Conservation (phyloP, 2,329 filamentous ascomycete genomes). For the Orbilia blumenaviensis region DNA sequence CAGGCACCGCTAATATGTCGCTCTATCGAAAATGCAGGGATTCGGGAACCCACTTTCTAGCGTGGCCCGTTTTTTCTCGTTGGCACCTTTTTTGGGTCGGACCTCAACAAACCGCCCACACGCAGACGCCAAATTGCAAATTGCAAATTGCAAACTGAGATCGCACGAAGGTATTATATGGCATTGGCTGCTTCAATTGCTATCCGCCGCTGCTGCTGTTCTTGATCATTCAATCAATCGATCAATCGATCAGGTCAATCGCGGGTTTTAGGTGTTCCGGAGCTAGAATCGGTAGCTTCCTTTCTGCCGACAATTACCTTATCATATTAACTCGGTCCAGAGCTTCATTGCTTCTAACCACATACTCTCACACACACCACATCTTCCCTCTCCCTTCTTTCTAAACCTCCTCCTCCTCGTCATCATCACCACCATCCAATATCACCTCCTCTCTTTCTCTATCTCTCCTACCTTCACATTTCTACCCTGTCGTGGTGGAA, state of each 20-base stretch:
- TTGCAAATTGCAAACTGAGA: not conserved
- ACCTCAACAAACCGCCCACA: conserved; percentile 11
- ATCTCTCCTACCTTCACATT: too few relatives aligned
- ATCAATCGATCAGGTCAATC: too few relatives aligned
- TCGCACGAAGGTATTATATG: too few relatives aligned
- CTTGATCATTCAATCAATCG: too few relatives aligned
- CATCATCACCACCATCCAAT: not conserved
- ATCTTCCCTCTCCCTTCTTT: not conserved
- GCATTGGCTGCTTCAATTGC: not conserved
- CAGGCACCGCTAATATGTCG: not conserved
- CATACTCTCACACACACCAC: too few relatives aligned
- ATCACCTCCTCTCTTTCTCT: not conserved
- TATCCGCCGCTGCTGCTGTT: not conserved
- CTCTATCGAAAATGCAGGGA: too few relatives aligned
- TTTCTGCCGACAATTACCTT: conserved; percentile 60
- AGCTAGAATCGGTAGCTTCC: conserved; percentile 51
- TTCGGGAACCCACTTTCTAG: conserved; percentile 5
- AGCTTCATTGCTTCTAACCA: not conserved
- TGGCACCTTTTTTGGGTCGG: not conserved
- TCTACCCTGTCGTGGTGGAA: not conserved
- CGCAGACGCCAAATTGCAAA: conserved; percentile 17
- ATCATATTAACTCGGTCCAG: conserved; percentile 1
- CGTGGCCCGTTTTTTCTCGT: conserved; percentile 7
- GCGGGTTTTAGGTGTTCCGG: not conserved
- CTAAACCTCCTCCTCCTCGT: not conserved